Percentiles rank a stretch among this genome's conserved stretches.
phyloP scores from a whole-genome alignment of 1,284 basidiomycete genomes.

The Papiliotrema laurentii region DNA sequence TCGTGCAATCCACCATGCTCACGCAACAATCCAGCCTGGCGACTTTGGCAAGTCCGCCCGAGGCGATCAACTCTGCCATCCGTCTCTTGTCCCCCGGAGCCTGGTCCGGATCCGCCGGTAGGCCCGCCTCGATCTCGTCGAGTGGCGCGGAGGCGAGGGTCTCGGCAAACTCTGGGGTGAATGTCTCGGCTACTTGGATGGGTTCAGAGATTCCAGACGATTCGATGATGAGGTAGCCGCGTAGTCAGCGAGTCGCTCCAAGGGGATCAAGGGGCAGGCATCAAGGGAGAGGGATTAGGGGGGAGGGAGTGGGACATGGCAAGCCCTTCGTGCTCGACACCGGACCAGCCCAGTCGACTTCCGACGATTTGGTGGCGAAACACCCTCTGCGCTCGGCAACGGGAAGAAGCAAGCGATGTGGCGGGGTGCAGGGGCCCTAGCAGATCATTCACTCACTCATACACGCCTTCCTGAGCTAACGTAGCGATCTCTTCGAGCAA shows the following conservation, averaged over 20 bases:
- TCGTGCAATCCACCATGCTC: slow-evolving; percentile 42
- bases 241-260: too few species aligned
- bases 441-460: slow-evolving; percentile 48
- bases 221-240: slow-evolving; percentile 50
- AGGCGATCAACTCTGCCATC: slow-evolving; percentile 47
- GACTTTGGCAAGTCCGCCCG: slow-evolving; percentile 48
- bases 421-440: too few species aligned
- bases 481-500: slow-evolving; percentile 51
- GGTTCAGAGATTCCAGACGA: slow-evolving; percentile 51
- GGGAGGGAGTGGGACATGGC: too few species aligned
- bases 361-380: too few species aligned
- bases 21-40: slow-evolving; percentile 40
- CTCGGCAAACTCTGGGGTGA: slow-evolving; percentile 43
- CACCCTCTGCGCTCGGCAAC: too few species aligned
- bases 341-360: too few species aligned
- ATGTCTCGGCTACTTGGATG: slow-evolving; percentile 50
- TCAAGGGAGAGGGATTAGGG: too few species aligned
- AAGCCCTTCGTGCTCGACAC: too few species aligned
- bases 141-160: slow-evolving; percentile 41
- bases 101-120: slow-evolving; percentile 19
- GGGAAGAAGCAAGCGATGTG: too few species aligned
- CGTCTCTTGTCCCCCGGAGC: slow-evolving; percentile 18
- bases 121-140: slow-evolving; percentile 33
- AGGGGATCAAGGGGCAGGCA: too few species aligned
- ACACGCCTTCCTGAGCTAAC: slow-evolving; percentile 42